Percentiles rank a stretch among this genome's conserved stretches.
Conservation (phyloP, 352 stramenopile genomes). For the Globisporangium mamillatum region DNA sequence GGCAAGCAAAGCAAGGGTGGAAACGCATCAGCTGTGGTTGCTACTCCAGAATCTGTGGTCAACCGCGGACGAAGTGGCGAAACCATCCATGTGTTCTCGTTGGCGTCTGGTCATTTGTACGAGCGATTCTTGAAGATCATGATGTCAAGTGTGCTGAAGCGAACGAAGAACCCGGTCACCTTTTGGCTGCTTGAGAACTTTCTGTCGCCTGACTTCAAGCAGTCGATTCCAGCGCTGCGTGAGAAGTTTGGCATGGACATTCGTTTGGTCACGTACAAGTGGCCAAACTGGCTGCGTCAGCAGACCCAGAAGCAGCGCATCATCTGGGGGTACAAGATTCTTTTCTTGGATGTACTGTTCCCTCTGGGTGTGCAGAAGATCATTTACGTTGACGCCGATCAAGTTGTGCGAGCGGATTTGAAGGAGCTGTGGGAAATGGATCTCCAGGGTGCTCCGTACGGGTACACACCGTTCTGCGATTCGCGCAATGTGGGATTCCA, state of each 20-base stretch:
- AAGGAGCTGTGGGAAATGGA: conserved; percentile 99
- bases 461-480: conserved; percentile 98
- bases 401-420: conserved; percentile 98
- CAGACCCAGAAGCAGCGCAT: conserved; percentile 99
- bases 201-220: conserved; percentile 97
- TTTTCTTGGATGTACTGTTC: conserved; percentile 99
- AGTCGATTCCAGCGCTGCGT: conserved; percentile 89
- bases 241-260: conserved; percentile 96
- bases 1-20: conserved; percentile 16
- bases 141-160: conserved; percentile 99
- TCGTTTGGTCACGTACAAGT: conserved; percentile 99
- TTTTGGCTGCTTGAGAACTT: conserved; percentile 99
- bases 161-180: conserved; percentile 96
- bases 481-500: conserved; percentile 97
- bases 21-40: conserved; percentile 10
- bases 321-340: conserved; percentile 99
- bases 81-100: conserved; percentile 98
- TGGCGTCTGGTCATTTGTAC: conserved; percentile 97
- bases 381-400: conserved; percentile 99
- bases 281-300: conserved; percentile 97
- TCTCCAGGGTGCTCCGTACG: conserved; percentile 95
- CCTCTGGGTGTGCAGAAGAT: conserved; percentile 98
- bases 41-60: conserved; percentile 5
- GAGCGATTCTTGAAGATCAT: conserved; percentile 99
- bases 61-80: conserved; percentile 67